Base-by-base conservation (phyloP, 2,329 filamentous ascomycete genomes). In the Trichoderma hamatum region DNA sequence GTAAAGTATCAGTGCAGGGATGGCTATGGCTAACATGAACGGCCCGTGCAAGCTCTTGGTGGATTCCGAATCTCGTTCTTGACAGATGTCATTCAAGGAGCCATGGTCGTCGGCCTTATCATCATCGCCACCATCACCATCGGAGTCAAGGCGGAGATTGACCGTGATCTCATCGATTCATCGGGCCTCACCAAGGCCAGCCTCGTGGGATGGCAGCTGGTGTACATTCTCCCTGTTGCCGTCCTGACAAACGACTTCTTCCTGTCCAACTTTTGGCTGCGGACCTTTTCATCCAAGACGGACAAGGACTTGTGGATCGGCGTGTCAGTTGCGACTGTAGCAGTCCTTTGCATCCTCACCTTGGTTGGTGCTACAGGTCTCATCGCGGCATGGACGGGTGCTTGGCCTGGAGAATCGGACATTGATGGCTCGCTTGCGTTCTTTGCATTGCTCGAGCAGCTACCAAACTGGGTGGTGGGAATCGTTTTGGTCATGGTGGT, bases 161-260 rank as follows among this genome's bases (percentile, higher is more conserved):
- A 94, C 75, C 86, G 84, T 34, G 85, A 85, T 46, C 83, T 93
- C 14, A 88, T 96, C 73, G 87, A 87, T 1, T 81, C 87, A 5
- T 94, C 92, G 0, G 89, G 89, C 10, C 85, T 93, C 30, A 86
- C 90, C n/a, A 83, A 93, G 55, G 74, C 89, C 5, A 91, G 82
- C 68, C 84, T 93, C 2, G 84, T 96, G 1, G 93, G 93, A 67
- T 96, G 93, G 92, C 92, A 96, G 79, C 86, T 96, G 16, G 82
- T 96, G 43, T 96, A 95, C 81, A 95, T 96, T 72, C 85, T 96
- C 1, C 92, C 93, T 0, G 86, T 96, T 6, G 92, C 92, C 55
- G 87, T 96, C 72, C 77, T 94, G 68, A 94, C 92, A 70, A 96
- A 95, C 81, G 90, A 94, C 82, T 94, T 96, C 83, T 96, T 96